Evolutionary conservation across 2,329 filamentous ascomycete genomes (phyloP).

Genomic region (Penicillium occitanis): DNA sequence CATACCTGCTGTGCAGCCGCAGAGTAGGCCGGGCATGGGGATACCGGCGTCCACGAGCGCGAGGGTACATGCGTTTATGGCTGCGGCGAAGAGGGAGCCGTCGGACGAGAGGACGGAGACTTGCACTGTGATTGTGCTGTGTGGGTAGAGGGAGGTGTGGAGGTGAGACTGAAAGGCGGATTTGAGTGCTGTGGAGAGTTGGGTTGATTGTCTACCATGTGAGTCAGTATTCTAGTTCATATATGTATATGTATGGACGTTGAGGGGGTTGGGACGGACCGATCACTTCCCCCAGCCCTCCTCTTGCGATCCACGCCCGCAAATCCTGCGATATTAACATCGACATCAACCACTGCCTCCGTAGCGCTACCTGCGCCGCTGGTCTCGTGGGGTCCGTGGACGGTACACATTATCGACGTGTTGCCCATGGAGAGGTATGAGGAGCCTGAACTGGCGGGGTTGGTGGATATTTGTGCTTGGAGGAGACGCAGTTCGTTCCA

Average conservation of each 20-base stretch:
- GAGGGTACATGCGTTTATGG: conserved; percentile 86
- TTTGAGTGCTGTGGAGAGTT: conserved; percentile 64
- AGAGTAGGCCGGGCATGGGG: conserved; percentile 89
- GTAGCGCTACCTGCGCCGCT: conserved; percentile 45
- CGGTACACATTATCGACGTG: conserved; percentile 92
- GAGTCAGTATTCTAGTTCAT: background rate
- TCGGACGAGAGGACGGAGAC: conserved; percentile 88
- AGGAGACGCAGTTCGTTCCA: conserved; percentile 96
- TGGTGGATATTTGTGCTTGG: conserved; percentile 85
- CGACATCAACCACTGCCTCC: conserved; percentile 71
- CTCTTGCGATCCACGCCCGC: conserved; percentile 81
- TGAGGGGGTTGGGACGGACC: conserved; percentile 50
- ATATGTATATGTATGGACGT: background rate
- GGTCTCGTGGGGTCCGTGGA: conserved; percentile 76
- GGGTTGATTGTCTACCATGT: conserved; percentile 64
- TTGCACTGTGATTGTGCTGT: conserved; percentile 77
- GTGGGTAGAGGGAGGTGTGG: conserved; percentile 84
- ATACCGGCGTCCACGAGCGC: conserved; percentile 93
- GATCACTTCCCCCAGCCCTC: conserved; percentile 68
- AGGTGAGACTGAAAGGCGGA: conserved; percentile 74
- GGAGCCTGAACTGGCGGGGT: conserved; percentile 87
- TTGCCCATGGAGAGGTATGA: conserved; percentile 96
- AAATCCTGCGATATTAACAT: conserved; percentile 83
- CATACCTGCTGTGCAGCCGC: conserved; percentile 80
- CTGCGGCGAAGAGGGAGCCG: conserved; percentile 82